Base-by-base conservation (phyloP, 2,329 filamentous ascomycete genomes). In the Chaetomiaceae sp. region DNA sequence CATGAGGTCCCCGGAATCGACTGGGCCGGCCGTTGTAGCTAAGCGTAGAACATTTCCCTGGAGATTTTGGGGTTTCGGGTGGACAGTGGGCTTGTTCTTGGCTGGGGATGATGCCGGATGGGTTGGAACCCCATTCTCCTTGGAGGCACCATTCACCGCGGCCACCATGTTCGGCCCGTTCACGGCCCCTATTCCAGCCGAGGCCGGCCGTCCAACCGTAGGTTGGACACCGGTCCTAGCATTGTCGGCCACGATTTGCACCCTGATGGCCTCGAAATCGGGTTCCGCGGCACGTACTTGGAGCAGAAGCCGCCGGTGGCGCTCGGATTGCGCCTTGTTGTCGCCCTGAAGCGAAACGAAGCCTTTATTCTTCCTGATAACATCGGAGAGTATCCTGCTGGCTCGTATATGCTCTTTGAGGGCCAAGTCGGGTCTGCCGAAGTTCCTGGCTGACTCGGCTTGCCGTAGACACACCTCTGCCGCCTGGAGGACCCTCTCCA, bases 331-430 rank as follows among this genome's bases (percentile, higher is more conserved):
- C 9, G 79, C 74, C 34, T 73, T 70, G 23, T 74, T 72, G 44
- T 84, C 80, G 33, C 70, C 71, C 61, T 82, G 80, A 53, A 90
- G 73, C 47, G 79, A 75, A 25, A 82, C 79, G 67, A 84, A 95
- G 57, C 92, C 88, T 52, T 80, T 82, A 66, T 95, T 90, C 32
- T 77, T 77, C 2, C 89, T 87, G 23, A 97, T 85, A 37, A 85
- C 74, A 51, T 92, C 84, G 46, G 90, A 78, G 13, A 87, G 80
- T 51, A 96, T 86, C 53, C 90, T 84, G 55, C 81, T 90, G 10
- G 91, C 89, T 58, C 86, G 82, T 53, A 97, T 79, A 65, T 92
- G 97, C 56, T 95, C 88, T 59, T 87, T 81, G 51, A 95, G 86
- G 3, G 91, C 91, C 33, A 83, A 69, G 65, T 94, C 90, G 4